Evolutionary conservation across 345 rosid genomes (phyloP).

Genomic region (Punica granatum): DNA sequence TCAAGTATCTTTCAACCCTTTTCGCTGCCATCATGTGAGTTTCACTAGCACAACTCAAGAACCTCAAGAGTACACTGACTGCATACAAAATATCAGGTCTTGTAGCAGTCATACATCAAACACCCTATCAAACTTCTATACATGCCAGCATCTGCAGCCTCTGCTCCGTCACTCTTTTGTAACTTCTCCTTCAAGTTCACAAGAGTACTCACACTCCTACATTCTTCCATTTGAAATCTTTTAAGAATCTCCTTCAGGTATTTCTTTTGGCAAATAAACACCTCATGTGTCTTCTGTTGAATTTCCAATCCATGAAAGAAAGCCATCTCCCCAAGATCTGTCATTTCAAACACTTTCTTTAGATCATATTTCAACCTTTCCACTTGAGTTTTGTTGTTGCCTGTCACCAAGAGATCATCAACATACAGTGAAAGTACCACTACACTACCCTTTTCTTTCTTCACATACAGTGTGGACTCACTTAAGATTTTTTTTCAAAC

Average conservation of each 20-base stretch:
- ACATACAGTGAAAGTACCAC: conserved; percentile 4
- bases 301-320: conserved; percentile 10
- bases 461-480: too few relatives aligned
- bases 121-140: background rate
- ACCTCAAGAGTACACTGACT: background rate
- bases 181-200: background rate
- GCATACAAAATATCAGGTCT: background rate
- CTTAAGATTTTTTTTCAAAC: too few relatives aligned
- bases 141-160: background rate
- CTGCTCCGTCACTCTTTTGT: background rate
- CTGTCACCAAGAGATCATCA: conserved; percentile 3
- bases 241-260: conserved; percentile 2
- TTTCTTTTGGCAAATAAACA: conserved; percentile 13
- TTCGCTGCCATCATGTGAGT: too few relatives aligned
- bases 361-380: too few relatives aligned
- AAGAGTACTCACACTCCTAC: background rate
- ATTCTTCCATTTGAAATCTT: conserved; percentile 5
- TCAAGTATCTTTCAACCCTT: too few relatives aligned
- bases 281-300: background rate
- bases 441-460: background rate
- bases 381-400: background rate
- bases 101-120: background rate
- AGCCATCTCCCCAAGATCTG: background rate
- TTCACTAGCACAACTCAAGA: too few relatives aligned
- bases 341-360: conserved; percentile 1